phyloP scores from a whole-genome alignment of 108 stramenopile species.

The Mediolabrus comicus region DNA sequence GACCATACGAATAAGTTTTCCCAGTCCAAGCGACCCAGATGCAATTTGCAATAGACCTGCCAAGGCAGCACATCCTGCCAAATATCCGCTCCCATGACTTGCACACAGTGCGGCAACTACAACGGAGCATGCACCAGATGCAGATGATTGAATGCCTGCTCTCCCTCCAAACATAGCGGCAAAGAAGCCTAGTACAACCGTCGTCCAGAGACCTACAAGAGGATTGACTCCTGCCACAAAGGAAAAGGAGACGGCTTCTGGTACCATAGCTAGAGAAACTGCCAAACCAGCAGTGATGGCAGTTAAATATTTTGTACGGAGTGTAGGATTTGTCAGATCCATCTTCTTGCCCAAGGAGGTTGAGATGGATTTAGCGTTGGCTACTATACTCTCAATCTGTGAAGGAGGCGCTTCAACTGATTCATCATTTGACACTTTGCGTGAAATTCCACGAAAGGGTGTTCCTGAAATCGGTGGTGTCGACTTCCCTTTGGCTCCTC shows the following conservation, averaged over 20 bases:
- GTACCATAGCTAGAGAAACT: slow-evolving; percentile 74
- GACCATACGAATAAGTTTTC: slow-evolving; percentile 79
- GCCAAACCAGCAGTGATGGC: slow-evolving; percentile 64
- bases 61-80: slow-evolving; percentile 77
- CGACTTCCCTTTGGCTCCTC: slow-evolving; percentile 5
- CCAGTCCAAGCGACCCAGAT: slow-evolving; percentile 61
- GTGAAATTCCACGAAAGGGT: slow-evolving; percentile 2
- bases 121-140: slow-evolving; percentile 83
- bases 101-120: slow-evolving; percentile 79
- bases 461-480: slow-evolving; percentile 7
- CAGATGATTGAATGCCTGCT: slow-evolving; percentile 84
- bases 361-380: slow-evolving; percentile 44
- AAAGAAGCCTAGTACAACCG: slow-evolving; percentile 81
- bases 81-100: slow-evolving; percentile 66
- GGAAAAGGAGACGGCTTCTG: slow-evolving; percentile 76
- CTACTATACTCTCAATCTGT: slow-evolving; percentile 42
- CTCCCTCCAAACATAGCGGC: slow-evolving; percentile 76
- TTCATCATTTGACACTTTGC: not conserved
- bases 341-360: slow-evolving; percentile 5
- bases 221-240: slow-evolving; percentile 75
- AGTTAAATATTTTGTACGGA: slow-evolving; percentile 7
- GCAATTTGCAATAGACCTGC: slow-evolving; percentile 77
- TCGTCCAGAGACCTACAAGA: slow-evolving; percentile 83
- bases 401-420: slow-evolving; percentile 28
- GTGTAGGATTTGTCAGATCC: slow-evolving; percentile 7